phyloP scores from a whole-genome alignment of 805 yeast species.

The Candida krabiensis region DNA sequence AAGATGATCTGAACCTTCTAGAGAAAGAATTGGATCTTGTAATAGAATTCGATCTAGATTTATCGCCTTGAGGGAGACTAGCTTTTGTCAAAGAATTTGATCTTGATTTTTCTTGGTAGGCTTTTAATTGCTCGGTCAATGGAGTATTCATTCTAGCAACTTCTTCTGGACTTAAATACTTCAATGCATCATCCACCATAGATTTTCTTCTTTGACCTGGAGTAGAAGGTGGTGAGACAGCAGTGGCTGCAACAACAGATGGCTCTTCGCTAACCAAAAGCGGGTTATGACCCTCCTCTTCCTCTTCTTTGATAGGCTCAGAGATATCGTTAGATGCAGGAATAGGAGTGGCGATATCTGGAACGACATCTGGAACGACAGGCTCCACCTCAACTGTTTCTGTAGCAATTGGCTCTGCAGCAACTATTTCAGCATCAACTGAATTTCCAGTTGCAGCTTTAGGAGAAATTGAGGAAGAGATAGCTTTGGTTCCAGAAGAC shows the following conservation, averaged over 20 bases:
- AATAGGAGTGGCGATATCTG: constrained; percentile 11
- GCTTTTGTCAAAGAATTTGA: constrained; percentile 48
- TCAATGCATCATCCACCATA: constrained; percentile 34
- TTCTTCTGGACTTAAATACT: constrained; percentile 28
- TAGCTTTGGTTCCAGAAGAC: constrained; percentile 21
- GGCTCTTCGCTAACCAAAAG: no score
- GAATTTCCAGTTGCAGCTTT: constrained; percentile 15
- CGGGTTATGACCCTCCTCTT: constrained; percentile 11
- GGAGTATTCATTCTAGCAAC: constrained; percentile 31
- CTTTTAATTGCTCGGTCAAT: constrained; percentile 25
- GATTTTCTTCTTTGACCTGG: constrained; percentile 25
- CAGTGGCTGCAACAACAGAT: constrained; percentile 9
- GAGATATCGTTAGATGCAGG: constrained; percentile 25
- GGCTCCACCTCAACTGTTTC: constrained; percentile 24
- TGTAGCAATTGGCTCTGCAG: constrained; percentile 6
- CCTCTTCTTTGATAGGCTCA: constrained; percentile 34
- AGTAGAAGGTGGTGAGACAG: constrained; percentile 8
- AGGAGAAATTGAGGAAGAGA: constrained; percentile 11
- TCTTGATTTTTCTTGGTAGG: constrained; percentile 32
- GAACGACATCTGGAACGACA: constrained; percentile 17
- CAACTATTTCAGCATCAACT: constrained; percentile 17
- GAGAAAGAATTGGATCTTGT: constrained; percentile 19
- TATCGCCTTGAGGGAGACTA: constrained; percentile 34
- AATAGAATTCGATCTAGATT: constrained; percentile 25
- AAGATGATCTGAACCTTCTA: constrained; percentile 17